These are phyloP conservation scores for Sugiyamaella americana DNA, from an alignment of 805 yeast species.

Conservation along the genomic window DNA sequence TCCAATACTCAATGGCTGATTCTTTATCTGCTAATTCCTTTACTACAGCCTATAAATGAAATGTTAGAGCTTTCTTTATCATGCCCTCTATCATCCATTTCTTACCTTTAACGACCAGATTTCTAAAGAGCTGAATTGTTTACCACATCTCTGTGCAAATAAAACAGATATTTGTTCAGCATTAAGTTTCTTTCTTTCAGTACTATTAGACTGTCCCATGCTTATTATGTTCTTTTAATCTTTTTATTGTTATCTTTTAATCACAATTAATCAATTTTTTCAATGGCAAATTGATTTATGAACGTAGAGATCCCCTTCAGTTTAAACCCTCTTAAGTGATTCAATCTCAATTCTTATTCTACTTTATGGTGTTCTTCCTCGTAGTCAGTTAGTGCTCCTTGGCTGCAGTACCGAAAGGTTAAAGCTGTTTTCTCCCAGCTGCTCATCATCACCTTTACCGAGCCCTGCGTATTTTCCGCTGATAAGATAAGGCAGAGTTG, in stretches of 20 bases:
- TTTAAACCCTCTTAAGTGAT: too few species aligned
- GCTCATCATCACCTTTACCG: too few species aligned
- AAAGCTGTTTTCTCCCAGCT: too few species aligned
- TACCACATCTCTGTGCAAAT: conserved; percentile 32
- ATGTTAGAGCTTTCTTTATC: neutral
- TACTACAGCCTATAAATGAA: conserved; percentile 9
- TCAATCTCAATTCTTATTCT: too few species aligned
- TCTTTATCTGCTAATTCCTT: conserved; percentile 19
- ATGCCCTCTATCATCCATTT: neutral
- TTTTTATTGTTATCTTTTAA: too few species aligned
- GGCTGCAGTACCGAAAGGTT: too few species aligned
- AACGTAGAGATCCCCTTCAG: too few species aligned
- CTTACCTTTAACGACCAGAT: conserved; percentile 31
- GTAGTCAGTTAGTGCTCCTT: too few species aligned
- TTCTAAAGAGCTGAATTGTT: conserved; percentile 33
- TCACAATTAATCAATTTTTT: too few species aligned
- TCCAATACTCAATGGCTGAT: conserved; percentile 23
- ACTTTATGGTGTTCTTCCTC: too few species aligned
- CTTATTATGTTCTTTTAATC: too few species aligned
- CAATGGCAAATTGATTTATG: too few species aligned
- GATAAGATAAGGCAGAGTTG: neutral
- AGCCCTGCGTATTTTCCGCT: neutral
- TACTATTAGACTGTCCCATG: conserved; percentile 23
- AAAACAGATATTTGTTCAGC: conserved; percentile 25
- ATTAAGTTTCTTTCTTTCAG: conserved; percentile 11